phyloP scores from a whole-genome alignment of 2,329 filamentous ascomycete species.

The Aspergillus transmontanensis region DNA sequence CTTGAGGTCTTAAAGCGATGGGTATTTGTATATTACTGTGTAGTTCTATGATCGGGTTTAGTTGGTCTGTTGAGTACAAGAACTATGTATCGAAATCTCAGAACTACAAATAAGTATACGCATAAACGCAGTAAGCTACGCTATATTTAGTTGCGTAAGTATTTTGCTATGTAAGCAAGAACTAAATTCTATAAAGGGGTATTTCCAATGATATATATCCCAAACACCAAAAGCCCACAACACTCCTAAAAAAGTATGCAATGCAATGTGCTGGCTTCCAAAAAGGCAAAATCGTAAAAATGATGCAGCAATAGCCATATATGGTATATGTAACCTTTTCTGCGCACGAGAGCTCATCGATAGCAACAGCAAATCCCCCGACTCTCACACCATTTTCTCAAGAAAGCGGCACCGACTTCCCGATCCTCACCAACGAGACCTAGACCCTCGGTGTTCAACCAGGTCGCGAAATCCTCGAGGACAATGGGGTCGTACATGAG shows the following conservation, averaged over 20 bases:
- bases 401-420: conserved; percentile 64
- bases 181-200: not conserved
- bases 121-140: not conserved
- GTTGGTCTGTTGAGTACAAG: not conserved
- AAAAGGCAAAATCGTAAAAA: not conserved
- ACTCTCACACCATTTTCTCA: conserved; percentile 88
- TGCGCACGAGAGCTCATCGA: conserved; percentile 48
- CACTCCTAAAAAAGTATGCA: not conserved
- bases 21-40: not conserved
- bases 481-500: conserved; percentile 90
- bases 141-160: not conserved
- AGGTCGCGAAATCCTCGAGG: conserved; percentile 79
- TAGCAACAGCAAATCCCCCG: conserved; percentile 81
- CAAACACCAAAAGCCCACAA: not conserved
- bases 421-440: conserved; percentile 65
- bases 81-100: not conserved
- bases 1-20: not conserved
- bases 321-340: not conserved
- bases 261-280: not conserved
- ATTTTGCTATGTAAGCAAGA: not conserved
- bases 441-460: conserved; percentile 76
- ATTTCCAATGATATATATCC: not conserved
- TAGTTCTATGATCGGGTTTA: too few relatives aligned
- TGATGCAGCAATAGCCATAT: not conserved
- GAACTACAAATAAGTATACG: not conserved